Conservation (phyloP, 2,329 filamentous ascomycete genomes). For the Claviceps humidiphila region DNA sequence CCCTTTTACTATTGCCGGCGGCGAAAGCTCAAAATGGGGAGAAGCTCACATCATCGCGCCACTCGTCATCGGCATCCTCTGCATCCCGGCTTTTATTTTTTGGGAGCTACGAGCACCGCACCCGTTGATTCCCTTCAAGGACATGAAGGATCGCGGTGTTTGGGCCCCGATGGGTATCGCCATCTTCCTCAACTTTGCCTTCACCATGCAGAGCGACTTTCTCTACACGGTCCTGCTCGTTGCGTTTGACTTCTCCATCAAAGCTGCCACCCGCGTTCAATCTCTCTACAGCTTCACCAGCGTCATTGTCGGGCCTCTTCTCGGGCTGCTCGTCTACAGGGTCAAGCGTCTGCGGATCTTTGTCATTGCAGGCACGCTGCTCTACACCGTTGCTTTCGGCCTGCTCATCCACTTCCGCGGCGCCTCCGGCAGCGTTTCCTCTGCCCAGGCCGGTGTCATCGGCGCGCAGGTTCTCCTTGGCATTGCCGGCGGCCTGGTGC, state of each 20-base stretch:
- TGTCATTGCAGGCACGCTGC: slow-evolving; percentile 36
- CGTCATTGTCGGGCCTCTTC: slow-evolving; percentile 31
- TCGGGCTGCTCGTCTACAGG: slow-evolving; percentile 34
- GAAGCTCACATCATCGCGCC: slow-evolving; percentile 40
- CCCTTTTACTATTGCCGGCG: slow-evolving; percentile 43
- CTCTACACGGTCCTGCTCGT: slow-evolving; percentile 40
- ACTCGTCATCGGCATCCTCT: slow-evolving; percentile 42
- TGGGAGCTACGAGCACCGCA: slow-evolving; percentile 47
- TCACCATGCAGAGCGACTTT: slow-evolving; percentile 35
- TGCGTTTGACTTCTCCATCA: slow-evolving; percentile 33
- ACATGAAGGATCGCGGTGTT: slow-evolving; percentile 37
- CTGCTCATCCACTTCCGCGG: slow-evolving; percentile 45
- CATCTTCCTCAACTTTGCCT: slow-evolving; percentile 27
- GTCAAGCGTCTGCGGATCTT: slow-evolving; percentile 41
- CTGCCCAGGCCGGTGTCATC: slow-evolving; percentile 38
- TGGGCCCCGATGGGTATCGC: slow-evolving; percentile 31
- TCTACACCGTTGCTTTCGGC: slow-evolving; percentile 40
- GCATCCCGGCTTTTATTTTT: slow-evolving; percentile 40
- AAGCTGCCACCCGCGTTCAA: slow-evolving; percentile 33
- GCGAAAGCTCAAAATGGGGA: slow-evolving; percentile 31
- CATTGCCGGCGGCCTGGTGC: slow-evolving; percentile 43
- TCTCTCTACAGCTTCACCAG: slow-evolving; percentile 37
- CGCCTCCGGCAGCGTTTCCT: slow-evolving; percentile 26
- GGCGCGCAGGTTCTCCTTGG: slow-evolving; percentile 49
- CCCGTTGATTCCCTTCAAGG: slow-evolving; percentile 40